These are phyloP conservation scores for Athelia sp. DNA, from an alignment of 1,284 basidiomycete genomes.

Conservation along the genomic window DNA sequence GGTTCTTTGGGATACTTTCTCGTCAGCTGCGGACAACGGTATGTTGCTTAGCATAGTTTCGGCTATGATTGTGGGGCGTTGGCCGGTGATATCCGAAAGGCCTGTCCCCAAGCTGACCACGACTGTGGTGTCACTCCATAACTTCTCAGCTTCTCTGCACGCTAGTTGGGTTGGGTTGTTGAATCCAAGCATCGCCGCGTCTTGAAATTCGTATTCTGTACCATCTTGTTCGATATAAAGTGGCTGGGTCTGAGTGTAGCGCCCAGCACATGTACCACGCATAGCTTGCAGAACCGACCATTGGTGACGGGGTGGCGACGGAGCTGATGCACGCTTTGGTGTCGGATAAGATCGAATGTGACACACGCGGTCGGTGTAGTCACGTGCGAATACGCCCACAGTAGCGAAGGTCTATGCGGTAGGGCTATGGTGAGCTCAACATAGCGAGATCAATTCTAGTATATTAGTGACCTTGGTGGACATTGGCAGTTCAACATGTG, in stretches of 20 bases:
- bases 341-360: slow-evolving; percentile 2
- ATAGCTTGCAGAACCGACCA: slow-evolving; percentile 2
- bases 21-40: background rate
- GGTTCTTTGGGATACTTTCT: background rate
- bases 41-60: background rate
- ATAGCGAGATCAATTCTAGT: no score
- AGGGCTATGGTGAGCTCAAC: background rate
- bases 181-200: slow-evolving; percentile 1
- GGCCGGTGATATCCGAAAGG: no score
- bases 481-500: background rate
- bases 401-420: background rate
- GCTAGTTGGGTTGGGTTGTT: slow-evolving; percentile 1
- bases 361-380: background rate
- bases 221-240: background rate
- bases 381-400: background rate
- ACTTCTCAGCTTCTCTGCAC: background rate
- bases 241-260: background rate
- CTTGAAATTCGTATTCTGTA: background rate
- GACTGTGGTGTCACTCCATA: background rate
- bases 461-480: background rate
- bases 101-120: slow-evolving; percentile 4
- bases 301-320: background rate
- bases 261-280: background rate
- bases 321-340: background rate
- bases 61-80: no score